Evolutionary conservation across 768 basidiomycete genomes (phyloP).

Genomic region (Pleurotus sapidus): DNA sequence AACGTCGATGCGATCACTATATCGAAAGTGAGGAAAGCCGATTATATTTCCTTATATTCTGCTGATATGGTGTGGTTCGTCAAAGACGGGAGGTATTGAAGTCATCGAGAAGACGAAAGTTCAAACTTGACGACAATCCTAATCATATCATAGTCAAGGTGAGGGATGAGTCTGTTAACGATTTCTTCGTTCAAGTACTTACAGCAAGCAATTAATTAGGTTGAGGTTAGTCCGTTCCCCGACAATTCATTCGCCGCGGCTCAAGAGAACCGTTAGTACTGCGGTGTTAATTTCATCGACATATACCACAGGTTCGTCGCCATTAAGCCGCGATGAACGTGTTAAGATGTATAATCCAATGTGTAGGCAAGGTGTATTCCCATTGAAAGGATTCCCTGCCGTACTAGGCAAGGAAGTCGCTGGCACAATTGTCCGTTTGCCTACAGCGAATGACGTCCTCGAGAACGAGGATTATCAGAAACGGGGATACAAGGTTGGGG

Average conservation of each 20-base stretch:
- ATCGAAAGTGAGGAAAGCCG: constrained; percentile 36
- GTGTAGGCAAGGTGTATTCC: constrained; percentile 62
- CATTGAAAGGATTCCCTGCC: constrained; percentile 53
- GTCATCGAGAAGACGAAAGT: constrained; percentile 66
- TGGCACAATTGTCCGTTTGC: constrained; percentile 74
- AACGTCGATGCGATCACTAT: constrained; percentile 74
- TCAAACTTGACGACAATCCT: constrained; percentile 55
- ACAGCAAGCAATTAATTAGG: not conserved
- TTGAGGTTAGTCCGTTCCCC: not conserved
- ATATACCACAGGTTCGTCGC: constrained; percentile 66
- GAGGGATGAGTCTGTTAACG: not conserved
- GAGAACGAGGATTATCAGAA: constrained; percentile 61
- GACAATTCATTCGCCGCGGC: not conserved
- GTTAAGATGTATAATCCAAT: constrained; percentile 1
- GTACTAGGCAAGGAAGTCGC: constrained; percentile 77
- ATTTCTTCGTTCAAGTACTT: not conserved
- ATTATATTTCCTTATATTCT: constrained; percentile 38
- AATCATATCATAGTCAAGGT: constrained; percentile 57
- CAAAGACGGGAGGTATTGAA: constrained; percentile 67
- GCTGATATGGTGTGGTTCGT: not conserved
- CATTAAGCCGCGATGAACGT: not conserved
- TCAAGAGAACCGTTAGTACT: constrained; percentile 40
- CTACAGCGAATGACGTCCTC: constrained; percentile 60
- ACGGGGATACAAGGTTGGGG: constrained; percentile 65
- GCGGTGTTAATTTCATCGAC: constrained; percentile 87